These are phyloP conservation scores for Pseudomassariella vexata DNA, from an alignment of 2,329 filamentous ascomycete species.

Conservation along the genomic window DNA sequence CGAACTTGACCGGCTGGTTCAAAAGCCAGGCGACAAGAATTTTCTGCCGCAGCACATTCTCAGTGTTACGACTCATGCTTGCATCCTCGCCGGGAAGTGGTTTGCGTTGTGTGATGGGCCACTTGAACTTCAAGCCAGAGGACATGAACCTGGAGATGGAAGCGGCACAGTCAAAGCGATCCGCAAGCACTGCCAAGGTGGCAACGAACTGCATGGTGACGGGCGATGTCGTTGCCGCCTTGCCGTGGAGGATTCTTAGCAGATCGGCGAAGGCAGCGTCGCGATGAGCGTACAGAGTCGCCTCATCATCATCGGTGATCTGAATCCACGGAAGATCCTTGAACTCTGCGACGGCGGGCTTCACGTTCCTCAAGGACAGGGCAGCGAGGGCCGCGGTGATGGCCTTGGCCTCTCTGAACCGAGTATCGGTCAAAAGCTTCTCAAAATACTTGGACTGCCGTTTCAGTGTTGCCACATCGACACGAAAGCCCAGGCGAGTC, in stretches of 20 bases:
- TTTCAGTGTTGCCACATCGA: constrained; percentile 50
- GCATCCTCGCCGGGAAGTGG: constrained; percentile 30
- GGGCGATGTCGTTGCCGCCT: constrained; percentile 25
- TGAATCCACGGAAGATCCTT: constrained; percentile 55
- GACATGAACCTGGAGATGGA: constrained; percentile 49
- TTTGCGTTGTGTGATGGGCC: constrained; percentile 40
- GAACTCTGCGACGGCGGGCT: constrained; percentile 40
- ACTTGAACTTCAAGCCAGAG: constrained; percentile 44
- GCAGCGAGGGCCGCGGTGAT: constrained; percentile 45
- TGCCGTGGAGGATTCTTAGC: constrained; percentile 57
- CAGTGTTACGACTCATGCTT: constrained; percentile 38
- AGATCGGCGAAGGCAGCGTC: constrained; percentile 63
- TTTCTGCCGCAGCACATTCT: constrained; percentile 65
- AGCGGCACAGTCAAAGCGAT: constrained; percentile 63
- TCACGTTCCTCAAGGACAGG: constrained; percentile 40
- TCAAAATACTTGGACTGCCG: constrained; percentile 64
- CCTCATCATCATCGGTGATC: constrained; percentile 64
- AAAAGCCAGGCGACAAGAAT: constrained; percentile 61
- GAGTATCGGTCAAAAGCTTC: constrained; percentile 56
- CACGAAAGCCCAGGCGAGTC: constrained; percentile 49
- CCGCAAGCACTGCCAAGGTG: constrained; percentile 64
- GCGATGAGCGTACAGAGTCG: constrained; percentile 54
- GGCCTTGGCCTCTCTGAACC: constrained; percentile 57
- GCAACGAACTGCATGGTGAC: constrained; percentile 57
- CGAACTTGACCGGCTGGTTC: constrained; percentile 55